Base-by-base conservation (phyloP, 306 rosid species). In the Trifolium pratense region DNA sequence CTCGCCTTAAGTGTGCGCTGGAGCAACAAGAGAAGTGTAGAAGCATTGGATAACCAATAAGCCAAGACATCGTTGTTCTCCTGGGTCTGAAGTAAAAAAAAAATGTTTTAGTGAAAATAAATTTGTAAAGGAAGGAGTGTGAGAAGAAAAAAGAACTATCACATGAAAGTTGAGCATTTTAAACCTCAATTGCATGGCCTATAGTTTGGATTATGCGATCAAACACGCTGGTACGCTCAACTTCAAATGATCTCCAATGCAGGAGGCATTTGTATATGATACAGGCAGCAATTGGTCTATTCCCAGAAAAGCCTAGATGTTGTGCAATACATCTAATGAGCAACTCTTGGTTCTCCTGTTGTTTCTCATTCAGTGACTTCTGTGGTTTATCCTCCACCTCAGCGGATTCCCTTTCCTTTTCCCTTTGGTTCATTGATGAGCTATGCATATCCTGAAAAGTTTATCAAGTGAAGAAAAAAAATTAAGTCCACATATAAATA, bases 231-330 rank as follows among this genome's bases (percentile, higher is more conserved):
- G 90, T 86, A 9, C 90, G 82, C 76, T 86, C 90, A 73, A 81
- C 90, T 81, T 86, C 90, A 81, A 86, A 86, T 39, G 90, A 86
- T 86, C 90, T 82, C 90, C 90, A 86, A 45, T 86, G 90, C 84
- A 86, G 74, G 64, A 86, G 87, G 71, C 87, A 83, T 74, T 84
- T 86, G 78, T 81, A 86, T 84, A 84, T 70, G 76, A 81, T 76
- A 71, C 90, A 86, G 36, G 90, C 84, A 69, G 87, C 86, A 73
- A 81, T 61, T 64, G 90, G 87, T 75, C 84, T 86, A 60, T 79
- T 84, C 77, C 84, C 87, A 45, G 84, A 68, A 84, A 86, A 86
- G 60, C 87, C 90, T 65, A 86, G 78, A 66, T 69, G 86, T 60
- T 83, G 84, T 55, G 84, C 79, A 69, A 86, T 67, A 66, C 86